A percentile compares a stretch with the other conserved stretches of the same genome.
These are phyloP conservation scores for Eudorina sp. DNA, from an alignment of 139 green algal species.

Conservation along the genomic window DNA sequence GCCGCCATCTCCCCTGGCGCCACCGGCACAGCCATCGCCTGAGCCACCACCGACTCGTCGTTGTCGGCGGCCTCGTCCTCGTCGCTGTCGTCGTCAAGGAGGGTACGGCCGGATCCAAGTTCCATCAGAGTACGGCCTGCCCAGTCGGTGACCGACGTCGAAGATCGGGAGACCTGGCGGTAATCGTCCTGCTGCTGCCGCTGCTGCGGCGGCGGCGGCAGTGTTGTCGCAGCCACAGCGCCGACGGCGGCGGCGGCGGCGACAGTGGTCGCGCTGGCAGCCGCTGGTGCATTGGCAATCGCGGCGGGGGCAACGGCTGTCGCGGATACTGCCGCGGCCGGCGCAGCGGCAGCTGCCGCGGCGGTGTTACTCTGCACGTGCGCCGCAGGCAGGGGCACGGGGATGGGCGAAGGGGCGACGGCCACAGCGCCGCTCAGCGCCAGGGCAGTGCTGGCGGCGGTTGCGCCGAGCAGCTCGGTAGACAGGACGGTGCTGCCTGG, in stretches of 20 bases:
- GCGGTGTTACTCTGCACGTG: background rate
- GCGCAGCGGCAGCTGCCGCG: background rate
- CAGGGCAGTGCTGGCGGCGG: background rate
- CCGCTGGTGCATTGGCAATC: background rate
- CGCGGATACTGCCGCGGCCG: too few relatives aligned
- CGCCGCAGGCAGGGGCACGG: background rate
- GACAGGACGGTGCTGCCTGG: background rate
- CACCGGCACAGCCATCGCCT: background rate
- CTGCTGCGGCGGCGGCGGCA: background rate
- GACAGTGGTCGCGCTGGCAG: background rate
- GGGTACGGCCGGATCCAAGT: background rate
- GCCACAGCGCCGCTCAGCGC: background rate
- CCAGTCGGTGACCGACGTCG: background rate
- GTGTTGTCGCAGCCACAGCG: background rate
- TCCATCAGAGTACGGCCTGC: constrained; percentile 19
- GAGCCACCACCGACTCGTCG: background rate
- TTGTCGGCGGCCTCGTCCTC: background rate
- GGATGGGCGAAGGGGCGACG: background rate
- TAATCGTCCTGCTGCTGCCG: background rate
- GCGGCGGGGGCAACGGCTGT: background rate
- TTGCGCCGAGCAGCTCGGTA: background rate
- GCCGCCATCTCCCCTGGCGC: constrained; percentile 3
- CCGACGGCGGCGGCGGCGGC: background rate
- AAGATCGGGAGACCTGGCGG: constrained; percentile 3
- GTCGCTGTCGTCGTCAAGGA: background rate